Percentiles rank a stretch among this genome's conserved stretches.
Evolutionary conservation across 371 early-diverging fungal species (phyloP).

Genomic region (Apophysomyces trapeziformis): DNA sequence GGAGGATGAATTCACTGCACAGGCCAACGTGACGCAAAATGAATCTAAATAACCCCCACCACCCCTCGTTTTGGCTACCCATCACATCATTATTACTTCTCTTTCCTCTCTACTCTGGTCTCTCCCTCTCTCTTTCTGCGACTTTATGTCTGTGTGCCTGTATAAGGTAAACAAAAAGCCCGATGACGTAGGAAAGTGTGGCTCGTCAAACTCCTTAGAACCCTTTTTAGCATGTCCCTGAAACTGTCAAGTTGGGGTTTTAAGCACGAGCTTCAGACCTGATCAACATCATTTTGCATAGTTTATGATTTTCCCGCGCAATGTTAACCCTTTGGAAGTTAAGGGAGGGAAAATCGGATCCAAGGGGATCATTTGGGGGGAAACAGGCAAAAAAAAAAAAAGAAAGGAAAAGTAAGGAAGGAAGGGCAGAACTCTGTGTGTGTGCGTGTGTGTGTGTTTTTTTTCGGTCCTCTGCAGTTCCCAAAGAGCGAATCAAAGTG

Average conservation of each 20-base stretch:
- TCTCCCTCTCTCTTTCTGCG: neutral
- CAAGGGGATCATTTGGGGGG: too few relatives aligned
- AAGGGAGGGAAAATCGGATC: neutral
- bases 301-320: conserved; percentile 1
- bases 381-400: neutral
- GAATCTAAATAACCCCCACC: neutral
- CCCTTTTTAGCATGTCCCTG: neutral
- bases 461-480: neutral
- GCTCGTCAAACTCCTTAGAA: too few relatives aligned
- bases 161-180: neutral
- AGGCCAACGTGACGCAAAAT: conserved; percentile 12
- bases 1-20: conserved; percentile 12
- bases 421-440: neutral
- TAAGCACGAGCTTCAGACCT: too few relatives aligned
- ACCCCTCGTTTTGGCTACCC: neutral
- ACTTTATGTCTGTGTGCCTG: neutral
- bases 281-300: too few relatives aligned
- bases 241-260: neutral
- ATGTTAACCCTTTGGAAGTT: neutral
- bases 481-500: neutral
- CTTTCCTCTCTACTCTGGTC: neutral
- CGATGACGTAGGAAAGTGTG: neutral
- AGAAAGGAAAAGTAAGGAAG: neutral
- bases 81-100: neutral
- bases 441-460: neutral